Percentiles rank a stretch among this genome's conserved stretches.
Evolutionary conservation across 306 rosid species (phyloP).

Genomic region (Cucumis cinereus): DNA sequence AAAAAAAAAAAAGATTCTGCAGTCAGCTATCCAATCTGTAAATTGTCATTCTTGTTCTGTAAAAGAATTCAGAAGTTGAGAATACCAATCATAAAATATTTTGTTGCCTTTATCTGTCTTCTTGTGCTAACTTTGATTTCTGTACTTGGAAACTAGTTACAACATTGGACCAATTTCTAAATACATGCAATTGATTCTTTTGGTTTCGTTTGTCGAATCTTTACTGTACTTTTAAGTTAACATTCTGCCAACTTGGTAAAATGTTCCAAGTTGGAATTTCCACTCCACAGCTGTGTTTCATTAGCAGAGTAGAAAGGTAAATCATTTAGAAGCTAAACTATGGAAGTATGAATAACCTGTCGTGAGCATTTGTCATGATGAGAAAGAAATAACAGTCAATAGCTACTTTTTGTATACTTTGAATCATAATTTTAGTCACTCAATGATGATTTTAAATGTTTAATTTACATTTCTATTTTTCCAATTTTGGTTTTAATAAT

Average conservation of each 20-base stretch:
- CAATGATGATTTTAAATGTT: neutral
- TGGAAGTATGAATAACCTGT: too few relatives aligned
- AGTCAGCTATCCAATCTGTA: conserved; percentile 2
- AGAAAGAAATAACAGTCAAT: neutral
- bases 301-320: neutral
- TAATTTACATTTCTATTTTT: neutral
- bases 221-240: neutral
- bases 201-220: neutral
- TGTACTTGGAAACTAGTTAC: neutral
- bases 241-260: neutral
- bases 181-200: neutral
- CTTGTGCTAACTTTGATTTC: neutral
- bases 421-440: neutral
- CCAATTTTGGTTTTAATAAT: neutral
- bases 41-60: conserved; percentile 8
- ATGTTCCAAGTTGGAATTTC: neutral
- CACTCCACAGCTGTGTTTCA: neutral
- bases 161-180: neutral
- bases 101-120: neutral
- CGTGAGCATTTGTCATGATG: neutral
- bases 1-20: neutral
- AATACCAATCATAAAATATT: conserved; percentile 1
- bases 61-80: conserved; percentile 1
- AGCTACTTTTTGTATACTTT: neutral
- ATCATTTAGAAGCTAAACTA: neutral